phyloP scores from a whole-genome alignment of 768 basidiomycete genomes.

The Pleurotus pulmonarius region DNA sequence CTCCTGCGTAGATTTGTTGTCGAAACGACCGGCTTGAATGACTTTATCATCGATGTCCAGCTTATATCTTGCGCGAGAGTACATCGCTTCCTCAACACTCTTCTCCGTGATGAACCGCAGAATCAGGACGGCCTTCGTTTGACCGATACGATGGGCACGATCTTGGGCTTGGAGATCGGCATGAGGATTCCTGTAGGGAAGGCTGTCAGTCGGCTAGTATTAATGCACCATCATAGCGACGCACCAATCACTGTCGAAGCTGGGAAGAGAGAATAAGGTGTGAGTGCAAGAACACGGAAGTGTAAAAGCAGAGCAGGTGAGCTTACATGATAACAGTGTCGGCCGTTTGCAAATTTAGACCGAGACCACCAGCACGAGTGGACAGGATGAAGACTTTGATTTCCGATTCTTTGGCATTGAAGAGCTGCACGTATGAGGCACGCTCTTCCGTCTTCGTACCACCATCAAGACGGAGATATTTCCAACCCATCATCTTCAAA shows the following conservation, averaged over 20 bases:
- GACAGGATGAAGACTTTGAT: constrained; percentile 92
- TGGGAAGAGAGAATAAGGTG: constrained; percentile 21
- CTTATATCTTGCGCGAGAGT: constrained; percentile 91
- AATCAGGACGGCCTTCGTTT: constrained; percentile 96
- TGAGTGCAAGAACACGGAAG: constrained; percentile 5
- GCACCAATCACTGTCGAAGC: constrained; percentile 77
- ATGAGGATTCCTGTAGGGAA: constrained; percentile 79
- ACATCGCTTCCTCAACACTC: constrained; percentile 98
- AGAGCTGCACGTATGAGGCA: constrained; percentile 77
- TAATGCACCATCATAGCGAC: constrained; percentile 5
- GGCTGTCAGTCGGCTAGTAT: constrained; percentile 13
- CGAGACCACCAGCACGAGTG: constrained; percentile 90
- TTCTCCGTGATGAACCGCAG: constrained; percentile 96
- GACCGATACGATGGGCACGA: constrained; percentile 99
- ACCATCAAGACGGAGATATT: constrained; percentile 92
- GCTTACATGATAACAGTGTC: constrained; percentile 94
- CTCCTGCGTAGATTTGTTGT: constrained; percentile 96
- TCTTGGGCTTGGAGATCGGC: constrained; percentile 99
- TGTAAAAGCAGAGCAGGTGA: not conserved
- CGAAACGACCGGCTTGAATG: constrained; percentile 98
- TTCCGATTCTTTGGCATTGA: constrained; percentile 87
- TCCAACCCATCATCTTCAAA: constrained; percentile 80
- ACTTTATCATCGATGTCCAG: constrained; percentile 99
- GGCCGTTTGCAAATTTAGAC: constrained; percentile 92
- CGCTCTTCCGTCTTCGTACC: constrained; percentile 95